Base-by-base conservation (phyloP, 208 protist genomes). In the Leishmania guyanensis region DNA sequence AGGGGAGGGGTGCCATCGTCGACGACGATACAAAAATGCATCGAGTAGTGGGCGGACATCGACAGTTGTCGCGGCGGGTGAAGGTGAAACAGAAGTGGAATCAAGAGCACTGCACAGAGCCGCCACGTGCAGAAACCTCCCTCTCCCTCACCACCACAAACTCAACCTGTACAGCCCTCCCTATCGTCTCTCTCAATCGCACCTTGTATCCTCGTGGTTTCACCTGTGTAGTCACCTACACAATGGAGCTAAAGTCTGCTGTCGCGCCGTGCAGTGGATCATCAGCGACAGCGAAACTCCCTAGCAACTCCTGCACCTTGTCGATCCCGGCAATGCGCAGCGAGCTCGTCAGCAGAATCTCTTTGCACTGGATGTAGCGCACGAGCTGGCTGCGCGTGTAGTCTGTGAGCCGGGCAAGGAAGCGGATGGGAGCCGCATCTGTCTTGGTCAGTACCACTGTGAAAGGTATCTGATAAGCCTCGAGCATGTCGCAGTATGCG, bases 371-470 rank as follows among this genome's bases (percentile, higher is more conserved):
- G 60, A 81, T 89, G 85, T 95, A 98, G 73, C 91, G 86, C 29
- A 97, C 87, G 12, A 98, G 89, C 80, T 90, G 86, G 54, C 87
- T 92, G 68, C 95, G 93, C 14, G 92, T 97, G 91, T 95, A 89
- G 80, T 96, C 95, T 0, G 89, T 88, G 43, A 98, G 81, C 1
- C 95, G 92, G 0, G 93, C 93, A 1, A 98, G 90, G n/a, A 93
- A 92, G 39, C 91, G 91, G 78, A 98, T 94, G 10, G 92, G 93
- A 0, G 91, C 92, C 29, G 88, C 88, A 73, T 98, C 95, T 5
- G 93, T 98, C 68, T 98, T 98, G n/a, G 93, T 96, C 33, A 98
- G 53, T 46, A 98, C 89, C 6, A 98, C 92, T 36, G 90, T 83
- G 62, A 98, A 98, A 22, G 93, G 93, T 46, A 98, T 87, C 17